phyloP scores from a whole-genome alignment of 352 stramenopile genomes.

The Globisporangium paddicum region DNA sequence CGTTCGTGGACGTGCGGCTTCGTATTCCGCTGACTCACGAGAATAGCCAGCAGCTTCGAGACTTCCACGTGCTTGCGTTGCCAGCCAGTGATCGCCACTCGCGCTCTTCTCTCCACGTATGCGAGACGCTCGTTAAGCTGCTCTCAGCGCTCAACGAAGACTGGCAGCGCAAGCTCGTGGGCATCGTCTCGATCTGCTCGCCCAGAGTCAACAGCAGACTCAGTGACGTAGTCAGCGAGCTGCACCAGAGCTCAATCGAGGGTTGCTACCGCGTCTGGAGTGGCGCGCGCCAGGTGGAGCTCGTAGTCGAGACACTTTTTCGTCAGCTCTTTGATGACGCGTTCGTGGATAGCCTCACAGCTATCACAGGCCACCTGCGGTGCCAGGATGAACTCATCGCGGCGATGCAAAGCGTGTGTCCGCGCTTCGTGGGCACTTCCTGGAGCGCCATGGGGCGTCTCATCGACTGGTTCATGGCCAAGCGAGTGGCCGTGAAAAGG shows the following conservation, averaged over 20 bases:
- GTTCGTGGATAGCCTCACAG: constrained; percentile 4
- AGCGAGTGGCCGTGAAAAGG: constrained; percentile 8
- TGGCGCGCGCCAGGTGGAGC: constrained; percentile 12
- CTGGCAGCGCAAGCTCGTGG: constrained; percentile 13
- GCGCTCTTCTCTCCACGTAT: background rate
- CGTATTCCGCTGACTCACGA: constrained; percentile 4
- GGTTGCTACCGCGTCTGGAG: constrained; percentile 13
- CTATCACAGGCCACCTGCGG: constrained; percentile 9
- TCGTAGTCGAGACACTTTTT: constrained; percentile 3
- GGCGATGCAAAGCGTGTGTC: constrained; percentile 7
- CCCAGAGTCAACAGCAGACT: background rate
- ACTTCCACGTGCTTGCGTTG: constrained; percentile 15
- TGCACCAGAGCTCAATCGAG: constrained; percentile 3
- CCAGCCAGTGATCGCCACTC: constrained; percentile 9
- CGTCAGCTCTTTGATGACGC: constrained; percentile 11
- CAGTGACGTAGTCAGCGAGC: background rate
- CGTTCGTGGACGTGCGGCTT: constrained; percentile 7
- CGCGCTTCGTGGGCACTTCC: constrained; percentile 12
- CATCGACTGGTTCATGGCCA: constrained; percentile 13
- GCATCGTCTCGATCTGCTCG: constrained; percentile 1
- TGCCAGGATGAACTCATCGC: constrained; percentile 9
- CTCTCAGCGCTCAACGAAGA: background rate
- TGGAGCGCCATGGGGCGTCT: constrained; percentile 10
- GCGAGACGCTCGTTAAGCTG: constrained; percentile 10
- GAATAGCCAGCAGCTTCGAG: background rate